Evolutionary conservation across 495 filamentous ascomycete genomes (phyloP).

Genomic region (Chaetomium tenue): DNA sequence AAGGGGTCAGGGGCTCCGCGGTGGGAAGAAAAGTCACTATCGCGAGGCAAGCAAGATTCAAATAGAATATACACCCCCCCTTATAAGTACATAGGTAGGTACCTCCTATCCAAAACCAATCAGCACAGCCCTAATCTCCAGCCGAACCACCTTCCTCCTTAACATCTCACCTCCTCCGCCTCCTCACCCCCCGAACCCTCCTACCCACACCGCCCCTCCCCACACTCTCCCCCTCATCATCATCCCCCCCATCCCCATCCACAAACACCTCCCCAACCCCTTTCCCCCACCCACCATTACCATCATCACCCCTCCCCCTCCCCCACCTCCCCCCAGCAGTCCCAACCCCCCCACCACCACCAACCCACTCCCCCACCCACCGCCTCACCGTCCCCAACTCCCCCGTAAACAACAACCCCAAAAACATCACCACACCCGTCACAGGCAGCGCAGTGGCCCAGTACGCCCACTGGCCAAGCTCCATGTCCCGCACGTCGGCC

Average conservation of each 20-base stretch:
- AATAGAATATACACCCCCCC: too few species aligned
- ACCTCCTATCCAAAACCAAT: background rate
- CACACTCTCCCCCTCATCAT: background rate
- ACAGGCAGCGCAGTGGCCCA: conserved; percentile 51
- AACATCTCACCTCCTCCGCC: background rate
- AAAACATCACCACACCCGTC: conserved; percentile 41
- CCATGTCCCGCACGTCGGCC: conserved; percentile 51
- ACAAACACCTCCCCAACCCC: background rate
- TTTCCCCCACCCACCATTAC: background rate
- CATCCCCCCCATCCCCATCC: background rate
- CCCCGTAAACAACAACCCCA: conserved; percentile 39
- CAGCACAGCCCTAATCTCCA: background rate
- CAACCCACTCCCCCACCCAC: background rate
- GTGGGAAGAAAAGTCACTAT: too few species aligned
- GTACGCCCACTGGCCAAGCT: conserved; percentile 46
- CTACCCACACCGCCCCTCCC: background rate
- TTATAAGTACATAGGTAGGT: too few species aligned
- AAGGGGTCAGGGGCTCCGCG: too few species aligned
- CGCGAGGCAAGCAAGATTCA: too few species aligned
- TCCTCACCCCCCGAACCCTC: background rate
- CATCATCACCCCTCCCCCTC: background rate
- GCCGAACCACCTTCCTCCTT: background rate
- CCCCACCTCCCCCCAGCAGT: background rate
- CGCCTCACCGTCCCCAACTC: conserved; percentile 23
- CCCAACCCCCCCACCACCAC: conserved; percentile 16